Evolutionary conservation across 805 yeast species (phyloP).

Genomic region (Saccharomyces paradoxus): DNA sequence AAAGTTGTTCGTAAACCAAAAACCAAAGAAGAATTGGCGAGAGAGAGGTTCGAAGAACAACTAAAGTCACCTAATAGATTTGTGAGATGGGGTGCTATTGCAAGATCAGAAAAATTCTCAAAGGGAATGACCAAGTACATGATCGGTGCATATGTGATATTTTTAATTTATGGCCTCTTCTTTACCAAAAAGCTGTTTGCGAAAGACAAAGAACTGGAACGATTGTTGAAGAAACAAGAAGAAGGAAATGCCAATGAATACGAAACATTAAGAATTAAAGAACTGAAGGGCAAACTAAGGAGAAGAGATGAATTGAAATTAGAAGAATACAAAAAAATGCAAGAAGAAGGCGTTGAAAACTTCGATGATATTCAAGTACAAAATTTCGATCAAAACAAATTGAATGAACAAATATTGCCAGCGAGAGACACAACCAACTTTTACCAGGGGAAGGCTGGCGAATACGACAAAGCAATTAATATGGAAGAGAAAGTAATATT

Average conservation of each 20-base stretch:
- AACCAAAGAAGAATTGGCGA: slow-evolving; percentile 29
- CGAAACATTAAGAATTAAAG: slow-evolving; percentile 54
- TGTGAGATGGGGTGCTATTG: slow-evolving; percentile 45
- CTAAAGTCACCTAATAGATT: slow-evolving; percentile 31
- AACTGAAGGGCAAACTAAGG: slow-evolving; percentile 50
- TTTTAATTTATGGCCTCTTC: slow-evolving; percentile 50
- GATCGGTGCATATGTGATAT: slow-evolving; percentile 48
- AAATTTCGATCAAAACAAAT: slow-evolving; percentile 26
- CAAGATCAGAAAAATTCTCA: slow-evolving; percentile 49
- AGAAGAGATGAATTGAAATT: slow-evolving; percentile 57
- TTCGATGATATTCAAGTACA: slow-evolving; percentile 28
- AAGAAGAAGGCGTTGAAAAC: slow-evolving; percentile 30
- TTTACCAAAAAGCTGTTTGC: slow-evolving; percentile 59
- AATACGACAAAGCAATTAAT: slow-evolving; percentile 73
- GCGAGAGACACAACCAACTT: slow-evolving; percentile 75
- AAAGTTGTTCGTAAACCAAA: slow-evolving; percentile 16
- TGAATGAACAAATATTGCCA: slow-evolving; percentile 42
- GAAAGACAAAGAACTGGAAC: slow-evolving; percentile 53
- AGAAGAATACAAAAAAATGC: slow-evolving; percentile 49
- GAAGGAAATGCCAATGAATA: slow-evolving; percentile 42
- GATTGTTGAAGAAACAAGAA: slow-evolving; percentile 33
- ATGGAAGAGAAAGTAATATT: slow-evolving; percentile 39
- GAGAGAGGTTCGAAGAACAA: slow-evolving; percentile 28
- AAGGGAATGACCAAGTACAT: slow-evolving; percentile 57
- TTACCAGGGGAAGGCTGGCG: slow-evolving; percentile 68